phyloP scores from a whole-genome alignment of 495 filamentous ascomycete species.

The Aspergillus bridgeri region DNA sequence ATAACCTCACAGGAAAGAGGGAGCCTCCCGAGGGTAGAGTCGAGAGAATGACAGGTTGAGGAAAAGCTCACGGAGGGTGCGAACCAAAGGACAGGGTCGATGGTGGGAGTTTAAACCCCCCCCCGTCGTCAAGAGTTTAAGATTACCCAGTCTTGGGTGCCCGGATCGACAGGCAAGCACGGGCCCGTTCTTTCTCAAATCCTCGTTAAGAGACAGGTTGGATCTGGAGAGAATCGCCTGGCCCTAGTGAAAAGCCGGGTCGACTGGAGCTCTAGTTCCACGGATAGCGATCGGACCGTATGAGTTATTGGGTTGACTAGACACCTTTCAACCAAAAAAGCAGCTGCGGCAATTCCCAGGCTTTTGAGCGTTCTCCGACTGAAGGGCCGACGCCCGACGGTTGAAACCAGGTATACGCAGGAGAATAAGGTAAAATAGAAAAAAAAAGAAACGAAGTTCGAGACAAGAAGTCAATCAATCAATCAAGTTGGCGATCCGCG shows the following conservation, averaged over 20 bases:
- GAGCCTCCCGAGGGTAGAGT: conserved; percentile 12
- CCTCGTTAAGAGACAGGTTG: conserved; percentile 28
- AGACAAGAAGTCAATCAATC: not conserved
- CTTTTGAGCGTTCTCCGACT: conserved; percentile 2
- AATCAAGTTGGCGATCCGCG: not conserved
- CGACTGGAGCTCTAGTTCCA: conserved; percentile 31
- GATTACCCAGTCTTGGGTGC: conserved; percentile 24
- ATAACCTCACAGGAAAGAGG: conserved; percentile 14
- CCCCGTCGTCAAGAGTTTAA: conserved; percentile 29
- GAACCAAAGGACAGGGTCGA: conserved; percentile 27
- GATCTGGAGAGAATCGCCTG: conserved; percentile 33
- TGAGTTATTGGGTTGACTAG: conserved; percentile 4
- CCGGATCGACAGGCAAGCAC: conserved; percentile 41
- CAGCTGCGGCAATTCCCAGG: conserved; percentile 34
- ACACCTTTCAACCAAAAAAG: conserved; percentile 17
- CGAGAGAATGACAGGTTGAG: conserved; percentile 23
- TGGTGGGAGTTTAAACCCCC: conserved; percentile 32
- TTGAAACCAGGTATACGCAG: no score
- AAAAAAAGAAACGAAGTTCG: no score
- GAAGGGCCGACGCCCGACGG: no score
- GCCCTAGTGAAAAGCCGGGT: conserved; percentile 13
- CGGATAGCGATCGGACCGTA: conserved; percentile 24
- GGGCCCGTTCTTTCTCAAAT: conserved; percentile 26
- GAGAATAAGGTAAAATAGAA: no score
- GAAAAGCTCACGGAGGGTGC: conserved; percentile 16